Conservation (phyloP, 257 asterid species). For the Thymus quinquecostatus region DNA sequence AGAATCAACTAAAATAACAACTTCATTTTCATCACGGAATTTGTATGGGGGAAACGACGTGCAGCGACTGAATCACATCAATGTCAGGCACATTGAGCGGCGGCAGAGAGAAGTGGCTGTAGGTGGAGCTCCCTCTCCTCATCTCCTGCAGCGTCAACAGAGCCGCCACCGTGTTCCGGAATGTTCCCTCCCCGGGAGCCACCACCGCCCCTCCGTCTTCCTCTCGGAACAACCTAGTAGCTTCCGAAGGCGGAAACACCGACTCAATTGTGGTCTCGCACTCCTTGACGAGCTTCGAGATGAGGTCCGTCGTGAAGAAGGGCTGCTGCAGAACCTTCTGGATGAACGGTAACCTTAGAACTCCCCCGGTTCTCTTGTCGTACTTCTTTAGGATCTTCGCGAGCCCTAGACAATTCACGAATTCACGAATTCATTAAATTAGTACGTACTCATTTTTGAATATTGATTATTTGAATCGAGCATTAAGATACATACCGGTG, state of each 20-base stretch:
- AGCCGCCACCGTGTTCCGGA: conserved; percentile 86
- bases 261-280: conserved; percentile 76
- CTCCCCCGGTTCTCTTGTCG: too few relatives aligned
- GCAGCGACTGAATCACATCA: conserved; percentile 64
- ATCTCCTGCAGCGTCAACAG: conserved; percentile 84
- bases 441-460: too few relatives aligned
- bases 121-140: conserved; percentile 89
- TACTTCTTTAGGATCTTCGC: too few relatives aligned
- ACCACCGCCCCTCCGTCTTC: conserved; percentile 20
- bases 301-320: conserved; percentile 76
- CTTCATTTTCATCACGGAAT: too few relatives aligned
- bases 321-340: conserved; percentile 80
- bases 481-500: conserved; percentile 33
- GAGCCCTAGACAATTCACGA: too few relatives aligned
- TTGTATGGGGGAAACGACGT: conserved; percentile 59
- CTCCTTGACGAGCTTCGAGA: conserved; percentile 86
- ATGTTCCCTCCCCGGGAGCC: conserved; percentile 69
- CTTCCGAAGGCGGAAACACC: conserved; percentile 55
- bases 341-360: conserved; percentile 42
- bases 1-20: too few relatives aligned
- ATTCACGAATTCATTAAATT: background rate
- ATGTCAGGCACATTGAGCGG: conserved; percentile 75
- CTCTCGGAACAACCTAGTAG: conserved; percentile 17
- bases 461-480: background rate
- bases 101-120: conserved; percentile 82